A percentile compares a stretch with the other conserved stretches of the same genome.
phyloP scores from a whole-genome alignment of 257 asterid genomes.

The Leonotis leonurus region DNA sequence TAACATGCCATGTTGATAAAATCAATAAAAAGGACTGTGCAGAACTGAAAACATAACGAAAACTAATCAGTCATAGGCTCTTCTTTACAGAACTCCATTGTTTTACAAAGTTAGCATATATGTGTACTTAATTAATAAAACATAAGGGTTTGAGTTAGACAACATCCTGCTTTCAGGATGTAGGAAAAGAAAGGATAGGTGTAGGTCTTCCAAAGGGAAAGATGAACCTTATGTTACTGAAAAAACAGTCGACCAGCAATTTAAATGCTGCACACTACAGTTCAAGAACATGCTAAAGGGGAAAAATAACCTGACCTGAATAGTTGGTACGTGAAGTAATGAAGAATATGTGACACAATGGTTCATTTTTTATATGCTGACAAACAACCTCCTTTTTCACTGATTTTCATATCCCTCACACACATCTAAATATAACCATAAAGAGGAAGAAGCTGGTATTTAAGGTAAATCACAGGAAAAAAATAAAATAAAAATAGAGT shows the following conservation, averaged over 20 bases:
- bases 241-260: neutral
- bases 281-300: neutral
- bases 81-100: neutral
- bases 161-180: conserved; percentile 13
- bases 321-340: too few species aligned
- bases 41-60: neutral
- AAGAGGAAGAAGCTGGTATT: neutral
- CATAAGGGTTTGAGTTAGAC: neutral
- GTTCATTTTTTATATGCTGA: neutral
- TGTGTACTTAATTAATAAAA: neutral
- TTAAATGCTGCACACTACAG: neutral
- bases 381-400: neutral
- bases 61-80: neutral
- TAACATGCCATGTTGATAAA: conserved; percentile 11
- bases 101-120: neutral
- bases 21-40: neutral
- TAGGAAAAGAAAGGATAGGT: neutral
- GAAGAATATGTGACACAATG: neutral
- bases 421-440: neutral
- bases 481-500: neutral
- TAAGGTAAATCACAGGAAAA: neutral
- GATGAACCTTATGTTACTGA: neutral
- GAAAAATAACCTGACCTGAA: neutral
- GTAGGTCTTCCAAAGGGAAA: neutral
- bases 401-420: neutral